Evolutionary conservation across 2,329 filamentous ascomycete species (phyloP), one percentile per base, ranked within the genome.

Genomic region (Grosmannia huntii): DNA sequence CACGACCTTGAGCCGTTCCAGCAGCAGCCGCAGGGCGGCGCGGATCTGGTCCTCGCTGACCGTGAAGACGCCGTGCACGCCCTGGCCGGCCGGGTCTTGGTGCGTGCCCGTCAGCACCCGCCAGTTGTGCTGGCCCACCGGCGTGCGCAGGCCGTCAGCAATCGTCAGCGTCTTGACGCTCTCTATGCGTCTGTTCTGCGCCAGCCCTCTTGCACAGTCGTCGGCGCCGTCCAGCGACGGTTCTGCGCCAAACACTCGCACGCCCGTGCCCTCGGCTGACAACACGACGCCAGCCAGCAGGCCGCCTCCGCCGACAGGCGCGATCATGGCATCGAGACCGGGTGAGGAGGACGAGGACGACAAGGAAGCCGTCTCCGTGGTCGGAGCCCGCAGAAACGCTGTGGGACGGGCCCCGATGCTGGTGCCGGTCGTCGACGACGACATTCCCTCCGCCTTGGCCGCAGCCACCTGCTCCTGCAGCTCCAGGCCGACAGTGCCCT

Each of bases 401-500:
- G 61, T 62, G 0, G 59, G 55, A 1, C 14, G 1, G 28, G 33
- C 12, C 19, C 33, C 49, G 14, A 57, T 27, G 36, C 25, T 7
- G 23, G 4, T 33, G 23, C 16, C 16, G 5, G 51, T 21, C 36
- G 23, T 14, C 10, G 31, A 19, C 25, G 19, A 50, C 6, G 46
- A 4, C 53, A 53, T 25, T 60, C 66, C 46, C 14, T 65, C 63
- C 21, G 62, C 65, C 33, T 61, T 62, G 1, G 64, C 64, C 7
- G 67, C 68, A 5, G 68, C 70, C 1, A 85, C 87, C 68, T 97
- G 91, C 60, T 80, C 75, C 68, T 90, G 85, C 38, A 96, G 71
- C 71, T 99, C 94, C 5, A 96, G 70, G 0, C 84, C 91, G 61
- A 89, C 76, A 0, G 92, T 97, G n/a, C 92, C 94, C 74, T 96